A percentile compares a stretch with the other conserved stretches of the same genome.
These are phyloP conservation scores for Penicillium sp. DNA, from an alignment of 2,329 filamentous ascomycete genomes.

Conservation along the genomic window DNA sequence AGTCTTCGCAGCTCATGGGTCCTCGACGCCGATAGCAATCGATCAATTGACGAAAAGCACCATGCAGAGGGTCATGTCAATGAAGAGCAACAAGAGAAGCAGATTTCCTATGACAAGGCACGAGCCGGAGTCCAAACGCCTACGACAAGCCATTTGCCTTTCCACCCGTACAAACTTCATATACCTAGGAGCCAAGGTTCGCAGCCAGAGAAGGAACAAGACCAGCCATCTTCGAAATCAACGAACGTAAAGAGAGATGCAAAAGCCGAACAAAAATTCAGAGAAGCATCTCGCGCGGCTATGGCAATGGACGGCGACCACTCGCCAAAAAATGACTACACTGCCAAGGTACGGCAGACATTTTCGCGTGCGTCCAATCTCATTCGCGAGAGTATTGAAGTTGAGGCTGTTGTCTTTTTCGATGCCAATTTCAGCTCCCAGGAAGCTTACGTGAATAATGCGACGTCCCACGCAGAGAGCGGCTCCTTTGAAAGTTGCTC, in stretches of 20 bases:
- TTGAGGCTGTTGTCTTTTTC: constrained; percentile 36
- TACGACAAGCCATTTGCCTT: background rate
- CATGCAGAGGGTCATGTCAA: constrained; percentile 12
- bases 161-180: constrained; percentile 3
- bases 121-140: background rate
- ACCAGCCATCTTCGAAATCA: background rate
- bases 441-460: constrained; percentile 3
- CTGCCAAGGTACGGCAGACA: constrained; percentile 19
- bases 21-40: background rate
- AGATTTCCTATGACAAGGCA: background rate
- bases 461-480: constrained; percentile 6
- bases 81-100: constrained; percentile 14
- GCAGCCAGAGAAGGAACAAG: background rate
- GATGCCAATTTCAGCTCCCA: constrained; percentile 11
- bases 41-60: background rate
- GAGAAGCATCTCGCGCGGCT: background rate
- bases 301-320: background rate
- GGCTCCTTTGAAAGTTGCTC: constrained; percentile 10
- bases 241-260: background rate
- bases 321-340: constrained; percentile 7
- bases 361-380: constrained; percentile 45
- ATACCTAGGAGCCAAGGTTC: background rate
- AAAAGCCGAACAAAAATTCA: background rate
- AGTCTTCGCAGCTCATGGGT: constrained; percentile 18
- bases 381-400: constrained; percentile 41